phyloP scores from a whole-genome alignment of 139 green algal species.

The Nannochloris sp. region DNA sequence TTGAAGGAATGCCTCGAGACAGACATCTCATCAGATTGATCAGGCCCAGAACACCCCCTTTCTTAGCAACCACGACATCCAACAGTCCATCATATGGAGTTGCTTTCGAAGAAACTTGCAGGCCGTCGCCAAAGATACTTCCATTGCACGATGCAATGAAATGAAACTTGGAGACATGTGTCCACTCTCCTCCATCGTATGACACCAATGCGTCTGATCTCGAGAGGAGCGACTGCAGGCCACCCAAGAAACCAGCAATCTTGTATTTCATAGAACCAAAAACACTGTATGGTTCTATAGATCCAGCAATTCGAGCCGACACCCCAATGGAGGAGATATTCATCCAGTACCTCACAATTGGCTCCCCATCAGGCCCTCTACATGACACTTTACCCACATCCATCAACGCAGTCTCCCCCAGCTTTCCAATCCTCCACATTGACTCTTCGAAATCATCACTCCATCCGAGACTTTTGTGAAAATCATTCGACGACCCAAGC shows the following conservation, averaged over 20 bases:
- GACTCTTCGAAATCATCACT: constrained; percentile 8
- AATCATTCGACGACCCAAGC: constrained; percentile 7
- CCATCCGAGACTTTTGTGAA: constrained; percentile 7
- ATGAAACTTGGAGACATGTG: background rate
- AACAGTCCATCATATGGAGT: constrained; percentile 8
- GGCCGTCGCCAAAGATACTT: constrained; percentile 8
- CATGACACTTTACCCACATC: constrained; percentile 5
- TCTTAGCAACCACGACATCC: background rate
- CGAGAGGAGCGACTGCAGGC: background rate
- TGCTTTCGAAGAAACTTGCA: background rate
- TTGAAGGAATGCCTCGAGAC: too few species aligned
- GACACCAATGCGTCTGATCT: background rate
- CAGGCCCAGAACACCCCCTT: background rate
- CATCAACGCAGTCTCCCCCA: constrained; percentile 6
- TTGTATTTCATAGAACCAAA: constrained; percentile 2
- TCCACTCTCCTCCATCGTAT: constrained; percentile 10
- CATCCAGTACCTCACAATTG: constrained; percentile 2
- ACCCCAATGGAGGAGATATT: background rate
- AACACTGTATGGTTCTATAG: background rate
- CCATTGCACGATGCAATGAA: constrained; percentile 6
- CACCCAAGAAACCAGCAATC: background rate
- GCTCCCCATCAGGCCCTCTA: background rate
- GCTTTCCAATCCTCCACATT: constrained; percentile 7
- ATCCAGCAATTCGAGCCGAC: background rate
- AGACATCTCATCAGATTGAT: background rate